phyloP scores from a whole-genome alignment of 805 yeast genomes.

The Starmerella potacharoeniae region DNA sequence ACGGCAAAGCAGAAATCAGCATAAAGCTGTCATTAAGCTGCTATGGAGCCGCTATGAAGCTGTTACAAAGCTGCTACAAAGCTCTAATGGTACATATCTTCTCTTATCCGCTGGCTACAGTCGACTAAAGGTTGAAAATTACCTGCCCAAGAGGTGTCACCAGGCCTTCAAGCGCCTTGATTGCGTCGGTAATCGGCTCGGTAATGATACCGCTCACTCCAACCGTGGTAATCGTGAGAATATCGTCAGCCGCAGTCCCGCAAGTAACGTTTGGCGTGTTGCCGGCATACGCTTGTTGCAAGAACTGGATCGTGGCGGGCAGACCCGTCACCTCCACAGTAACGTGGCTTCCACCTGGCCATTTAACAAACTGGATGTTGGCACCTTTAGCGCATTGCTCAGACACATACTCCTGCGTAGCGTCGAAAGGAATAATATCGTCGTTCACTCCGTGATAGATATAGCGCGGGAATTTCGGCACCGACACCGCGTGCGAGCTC shows the following conservation, averaged over 20 bases:
- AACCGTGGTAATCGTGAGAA: not conserved
- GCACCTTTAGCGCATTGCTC: conserved; percentile 11
- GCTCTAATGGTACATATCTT: too few species aligned
- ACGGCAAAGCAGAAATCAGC: too few species aligned
- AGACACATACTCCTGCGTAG: conserved; percentile 13
- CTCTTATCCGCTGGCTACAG: too few species aligned
- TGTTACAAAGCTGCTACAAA: too few species aligned
- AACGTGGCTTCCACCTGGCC: conserved; percentile 6
- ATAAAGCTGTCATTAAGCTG: too few species aligned
- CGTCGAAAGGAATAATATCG: conserved; percentile 19
- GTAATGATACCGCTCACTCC: not conserved
- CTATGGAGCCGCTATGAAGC: too few species aligned
- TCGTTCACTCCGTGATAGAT: conserved; percentile 22
- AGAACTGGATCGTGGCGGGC: conserved; percentile 13
- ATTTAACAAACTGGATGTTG: conserved; percentile 6
- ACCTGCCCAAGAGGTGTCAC: not conserved
- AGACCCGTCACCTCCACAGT: conserved; percentile 3
- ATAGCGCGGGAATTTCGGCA: conserved; percentile 21
- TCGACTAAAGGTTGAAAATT: not conserved
- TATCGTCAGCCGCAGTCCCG: conserved; percentile 4
- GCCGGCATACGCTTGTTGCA: conserved; percentile 7
- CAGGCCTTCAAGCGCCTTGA: not conserved
- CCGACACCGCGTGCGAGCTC: conserved; percentile 7
- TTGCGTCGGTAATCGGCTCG: not conserved
- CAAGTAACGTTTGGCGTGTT: conserved; percentile 7